These are phyloP conservation scores for Nakazawaea ambrosiae DNA, from an alignment of 805 yeast genomes.

Conservation along the genomic window DNA sequence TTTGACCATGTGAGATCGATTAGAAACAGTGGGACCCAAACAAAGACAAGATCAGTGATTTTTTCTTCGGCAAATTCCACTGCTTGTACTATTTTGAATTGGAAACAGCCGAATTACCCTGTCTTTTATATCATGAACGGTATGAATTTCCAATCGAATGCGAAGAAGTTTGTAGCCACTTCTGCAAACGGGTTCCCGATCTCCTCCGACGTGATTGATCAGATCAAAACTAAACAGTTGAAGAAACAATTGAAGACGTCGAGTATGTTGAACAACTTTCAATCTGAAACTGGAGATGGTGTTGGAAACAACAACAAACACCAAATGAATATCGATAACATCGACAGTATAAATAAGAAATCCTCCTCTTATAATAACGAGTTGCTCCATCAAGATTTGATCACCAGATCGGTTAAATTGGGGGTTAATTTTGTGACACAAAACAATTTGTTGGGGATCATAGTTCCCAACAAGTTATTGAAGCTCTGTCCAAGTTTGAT, in stretches of 20 bases:
- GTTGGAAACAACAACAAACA: no score
- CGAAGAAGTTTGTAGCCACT: conserved; percentile 26
- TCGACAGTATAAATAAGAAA: conserved; percentile 28
- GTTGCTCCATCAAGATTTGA: conserved; percentile 30
- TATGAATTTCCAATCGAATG: conserved; percentile 28
- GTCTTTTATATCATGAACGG: conserved; percentile 81
- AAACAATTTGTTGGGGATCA: conserved; percentile 81
- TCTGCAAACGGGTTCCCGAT: conserved; percentile 35
- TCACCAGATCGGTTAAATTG: conserved; percentile 68
- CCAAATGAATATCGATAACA: conserved; percentile 25
- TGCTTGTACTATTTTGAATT: conserved; percentile 88
- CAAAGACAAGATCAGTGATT: conserved; percentile 55
- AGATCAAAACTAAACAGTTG: conserved; percentile 15
- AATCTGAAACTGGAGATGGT: conserved; percentile 3
- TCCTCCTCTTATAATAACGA: conserved; percentile 25
- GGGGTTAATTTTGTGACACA: conserved; percentile 74
- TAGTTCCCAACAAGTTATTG: conserved; percentile 66
- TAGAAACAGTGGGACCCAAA: conserved; percentile 20
- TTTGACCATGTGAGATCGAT: conserved; percentile 68
- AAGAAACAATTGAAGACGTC: conserved; percentile 8
- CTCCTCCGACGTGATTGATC: conserved; percentile 4
- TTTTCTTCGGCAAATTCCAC: conserved; percentile 83
- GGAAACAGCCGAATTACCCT: conserved; percentile 98
- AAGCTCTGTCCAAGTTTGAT: conserved; percentile 69
- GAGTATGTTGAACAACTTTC: background rate